A percentile compares a stretch with the other conserved stretches of the same genome.
These are phyloP conservation scores for Actinidia polygama DNA, from an alignment of 179 eudicot species.

Conservation along the genomic window DNA sequence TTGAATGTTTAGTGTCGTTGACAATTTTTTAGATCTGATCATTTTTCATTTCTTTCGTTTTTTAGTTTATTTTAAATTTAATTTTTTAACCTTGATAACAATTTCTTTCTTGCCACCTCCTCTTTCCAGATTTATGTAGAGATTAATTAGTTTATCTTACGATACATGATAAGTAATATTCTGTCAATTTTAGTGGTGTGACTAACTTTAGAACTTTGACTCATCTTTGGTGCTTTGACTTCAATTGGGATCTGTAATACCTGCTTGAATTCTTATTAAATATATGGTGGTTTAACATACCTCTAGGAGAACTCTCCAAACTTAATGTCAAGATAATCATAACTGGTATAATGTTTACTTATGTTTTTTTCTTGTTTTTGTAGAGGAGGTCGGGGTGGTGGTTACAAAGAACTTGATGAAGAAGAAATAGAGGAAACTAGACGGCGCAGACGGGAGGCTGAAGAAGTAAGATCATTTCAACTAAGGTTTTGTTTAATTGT, in stretches of 20 bases:
- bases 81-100: too few species aligned
- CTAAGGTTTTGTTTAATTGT: too few species aligned
- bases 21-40: too few species aligned
- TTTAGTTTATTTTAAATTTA: too few species aligned
- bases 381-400: constrained; percentile 99
- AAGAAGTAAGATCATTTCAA: constrained; percentile 58
- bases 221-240: not conserved
- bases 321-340: not conserved
- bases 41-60: too few species aligned
- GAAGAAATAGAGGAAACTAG: constrained; percentile 94
- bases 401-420: constrained; percentile 98
- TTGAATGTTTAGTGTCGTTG: too few species aligned
- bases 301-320: not conserved
- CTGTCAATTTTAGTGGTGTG: too few species aligned
- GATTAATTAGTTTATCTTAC: too few species aligned
- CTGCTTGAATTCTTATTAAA: not conserved
- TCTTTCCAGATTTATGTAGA: too few species aligned
- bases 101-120: too few species aligned
- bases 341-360: not conserved
- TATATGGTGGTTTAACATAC: not conserved
- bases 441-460: constrained; percentile 93
- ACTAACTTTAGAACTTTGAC: too few species aligned
- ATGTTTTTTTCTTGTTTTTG: constrained; percentile 11
- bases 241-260: not conserved
- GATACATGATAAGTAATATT: too few species aligned